These are phyloP conservation scores for Grosmannia serpens DNA, from an alignment of 2,329 filamentous ascomycete species.

Conservation along the genomic window DNA sequence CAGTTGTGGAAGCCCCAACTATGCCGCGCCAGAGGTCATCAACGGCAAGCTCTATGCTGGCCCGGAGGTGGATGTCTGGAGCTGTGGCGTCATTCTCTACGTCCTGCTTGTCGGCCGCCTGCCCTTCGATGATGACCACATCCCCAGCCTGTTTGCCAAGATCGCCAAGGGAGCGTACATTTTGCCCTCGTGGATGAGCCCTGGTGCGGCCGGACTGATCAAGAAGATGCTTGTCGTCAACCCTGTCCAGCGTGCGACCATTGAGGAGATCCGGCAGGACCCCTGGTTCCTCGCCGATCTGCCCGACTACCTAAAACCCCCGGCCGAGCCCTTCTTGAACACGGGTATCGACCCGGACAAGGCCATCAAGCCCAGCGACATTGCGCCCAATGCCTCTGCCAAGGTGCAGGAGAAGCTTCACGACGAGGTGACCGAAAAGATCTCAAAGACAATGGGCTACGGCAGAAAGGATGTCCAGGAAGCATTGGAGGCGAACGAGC, in stretches of 20 bases:
- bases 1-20: constrained; percentile 95
- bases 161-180: constrained; percentile 91
- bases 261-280: constrained; percentile 85
- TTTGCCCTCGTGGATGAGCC: constrained; percentile 81
- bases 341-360: constrained; percentile 91
- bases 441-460: constrained; percentile 97
- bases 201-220: constrained; percentile 71
- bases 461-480: constrained; percentile 91
- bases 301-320: constrained; percentile 74
- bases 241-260: constrained; percentile 85
- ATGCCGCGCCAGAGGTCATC: constrained; percentile 95
- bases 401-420: constrained; percentile 83
- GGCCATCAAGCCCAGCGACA: constrained; percentile 71
- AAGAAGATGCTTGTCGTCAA: constrained; percentile 93
- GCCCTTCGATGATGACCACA: constrained; percentile 97
- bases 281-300: constrained; percentile 88
- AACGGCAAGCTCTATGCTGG: constrained; percentile 95
- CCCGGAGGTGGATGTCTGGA: constrained; percentile 98
- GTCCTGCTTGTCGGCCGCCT: constrained; percentile 71
- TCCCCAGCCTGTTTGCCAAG: constrained; percentile 94
- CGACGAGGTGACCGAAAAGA: constrained; percentile 84
- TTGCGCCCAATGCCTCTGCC: constrained; percentile 66
- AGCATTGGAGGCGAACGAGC: constrained; percentile 80
- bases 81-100: constrained; percentile 83
- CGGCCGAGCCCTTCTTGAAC: constrained; percentile 84